These are phyloP conservation scores for Neurospora terricola DNA, from an alignment of 495 filamentous ascomycete genomes.

Conservation along the genomic window DNA sequence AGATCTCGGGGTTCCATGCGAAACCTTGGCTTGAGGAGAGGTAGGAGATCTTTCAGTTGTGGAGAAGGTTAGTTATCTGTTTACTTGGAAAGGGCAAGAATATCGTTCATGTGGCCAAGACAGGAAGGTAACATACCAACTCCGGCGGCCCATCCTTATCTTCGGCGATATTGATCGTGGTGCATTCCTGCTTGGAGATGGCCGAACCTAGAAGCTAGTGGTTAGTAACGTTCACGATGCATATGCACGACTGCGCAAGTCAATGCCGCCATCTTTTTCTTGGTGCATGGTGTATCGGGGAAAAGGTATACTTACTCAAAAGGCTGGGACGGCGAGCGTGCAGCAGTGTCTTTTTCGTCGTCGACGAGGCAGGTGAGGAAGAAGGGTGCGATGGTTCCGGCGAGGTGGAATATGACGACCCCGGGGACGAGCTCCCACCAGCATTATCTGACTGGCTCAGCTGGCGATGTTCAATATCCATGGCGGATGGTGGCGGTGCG, in stretches of 20 bases:
- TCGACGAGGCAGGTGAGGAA: constrained; percentile 18
- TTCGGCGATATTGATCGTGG: constrained; percentile 57
- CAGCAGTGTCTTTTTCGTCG: constrained; percentile 31
- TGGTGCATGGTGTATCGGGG: background rate
- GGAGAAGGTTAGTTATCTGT: constrained; percentile 3
- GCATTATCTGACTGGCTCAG: constrained; percentile 29
- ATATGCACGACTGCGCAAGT: background rate
- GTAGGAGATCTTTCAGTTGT: constrained; percentile 49
- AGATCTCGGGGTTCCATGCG: constrained; percentile 61
- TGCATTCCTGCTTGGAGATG: constrained; percentile 54
- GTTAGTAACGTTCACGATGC: constrained; percentile 5
- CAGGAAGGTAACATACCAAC: constrained; percentile 39
- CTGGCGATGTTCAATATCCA: constrained; percentile 19
- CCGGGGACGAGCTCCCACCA: constrained; percentile 32
- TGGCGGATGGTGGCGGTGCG: constrained; percentile 24
- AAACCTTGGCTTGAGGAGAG: constrained; percentile 60
- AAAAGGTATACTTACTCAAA: constrained; percentile 33
- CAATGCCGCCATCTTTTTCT: background rate
- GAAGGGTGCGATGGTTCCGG: constrained; percentile 26
- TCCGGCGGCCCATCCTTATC: constrained; percentile 50
- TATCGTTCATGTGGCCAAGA: background rate
- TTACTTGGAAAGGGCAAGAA: background rate
- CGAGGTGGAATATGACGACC: constrained; percentile 44
- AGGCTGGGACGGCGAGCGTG: constrained; percentile 45
- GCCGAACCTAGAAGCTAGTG: constrained; percentile 42